Evolutionary conservation across 495 filamentous ascomycete species (phyloP).

Genomic region (Aspergillus coremiiformis): DNA sequence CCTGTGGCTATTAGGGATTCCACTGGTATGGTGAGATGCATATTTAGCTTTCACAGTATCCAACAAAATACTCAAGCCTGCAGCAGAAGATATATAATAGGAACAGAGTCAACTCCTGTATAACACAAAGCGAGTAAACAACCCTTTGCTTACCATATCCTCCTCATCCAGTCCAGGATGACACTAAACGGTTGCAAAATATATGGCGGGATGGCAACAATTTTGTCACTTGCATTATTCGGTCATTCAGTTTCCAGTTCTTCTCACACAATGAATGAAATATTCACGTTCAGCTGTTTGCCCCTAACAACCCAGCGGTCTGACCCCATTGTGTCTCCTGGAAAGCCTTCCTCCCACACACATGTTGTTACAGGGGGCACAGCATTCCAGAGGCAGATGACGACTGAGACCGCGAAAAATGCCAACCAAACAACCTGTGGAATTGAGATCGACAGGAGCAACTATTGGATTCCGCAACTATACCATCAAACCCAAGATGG

Average conservation of each 20-base stretch:
- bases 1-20: not conserved
- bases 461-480: conserved; percentile 72
- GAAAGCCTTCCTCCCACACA: conserved; percentile 51
- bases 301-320: conserved; percentile 17
- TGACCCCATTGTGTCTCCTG: conserved; percentile 65
- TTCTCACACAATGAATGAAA: not conserved
- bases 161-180: not conserved
- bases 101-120: not conserved
- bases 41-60: not conserved
- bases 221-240: not conserved
- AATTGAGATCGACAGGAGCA: conserved; percentile 59
- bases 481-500: conserved; percentile 57
- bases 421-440: conserved; percentile 61
- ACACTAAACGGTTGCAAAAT: not conserved
- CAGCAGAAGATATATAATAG: not conserved
- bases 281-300: conserved; percentile 17
- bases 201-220: not conserved
- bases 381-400: conserved; percentile 58
- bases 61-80: not conserved
- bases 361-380: conserved; percentile 70
- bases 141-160: not conserved
- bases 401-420: conserved; percentile 45
- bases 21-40: not conserved
- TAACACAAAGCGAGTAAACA: not conserved
- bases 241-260: not conserved